Percentiles rank a stretch among this genome's conserved stretches.
These are phyloP conservation scores for Balansia obtecta DNA, from an alignment of 2,329 filamentous ascomycete species.

Conservation along the genomic window DNA sequence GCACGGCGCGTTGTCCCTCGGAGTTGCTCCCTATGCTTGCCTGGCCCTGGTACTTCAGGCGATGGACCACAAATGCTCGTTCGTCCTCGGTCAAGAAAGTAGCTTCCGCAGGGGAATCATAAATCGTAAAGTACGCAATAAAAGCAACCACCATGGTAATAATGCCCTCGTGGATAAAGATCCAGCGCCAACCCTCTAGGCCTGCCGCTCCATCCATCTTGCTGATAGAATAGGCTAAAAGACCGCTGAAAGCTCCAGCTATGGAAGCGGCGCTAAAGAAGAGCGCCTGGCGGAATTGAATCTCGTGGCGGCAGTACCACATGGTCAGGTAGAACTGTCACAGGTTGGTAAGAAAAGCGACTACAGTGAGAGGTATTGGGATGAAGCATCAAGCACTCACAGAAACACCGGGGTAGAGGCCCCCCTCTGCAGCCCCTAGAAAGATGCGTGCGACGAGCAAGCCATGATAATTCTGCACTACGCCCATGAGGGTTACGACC, in stretches of 20 bases:
- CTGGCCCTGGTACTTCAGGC: slow-evolving; percentile 53
- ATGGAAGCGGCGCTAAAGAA: slow-evolving; percentile 77
- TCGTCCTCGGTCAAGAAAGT: slow-evolving; percentile 61
- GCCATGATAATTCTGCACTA: slow-evolving; percentile 36
- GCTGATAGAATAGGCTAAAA: slow-evolving; percentile 57
- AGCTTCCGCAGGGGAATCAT: slow-evolving; percentile 73
- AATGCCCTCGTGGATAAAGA: slow-evolving; percentile 59
- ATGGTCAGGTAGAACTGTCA: slow-evolving; percentile 40
- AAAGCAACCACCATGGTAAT: slow-evolving; percentile 56
- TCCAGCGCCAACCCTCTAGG: slow-evolving; percentile 50
- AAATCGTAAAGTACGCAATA: slow-evolving; percentile 56
- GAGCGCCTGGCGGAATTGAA: slow-evolving; percentile 47
- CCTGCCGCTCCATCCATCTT: slow-evolving; percentile 56
- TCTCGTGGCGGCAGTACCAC: slow-evolving; percentile 47
- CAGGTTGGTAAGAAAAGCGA: neutral
- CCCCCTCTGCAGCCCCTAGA: slow-evolving; percentile 54
- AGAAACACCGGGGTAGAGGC: slow-evolving; percentile 52
- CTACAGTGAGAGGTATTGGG: neutral
- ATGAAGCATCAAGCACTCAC: slow-evolving; percentile 13
- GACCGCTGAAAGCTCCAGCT: slow-evolving; percentile 64
- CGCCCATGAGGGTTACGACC: slow-evolving; percentile 39
- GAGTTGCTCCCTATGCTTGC: slow-evolving; percentile 5
- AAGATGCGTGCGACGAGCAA: slow-evolving; percentile 40
- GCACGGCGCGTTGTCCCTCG: slow-evolving; percentile 10
- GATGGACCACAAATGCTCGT: slow-evolving; percentile 54